Conservation (phyloP, 1,284 basidiomycete genomes). For the Ceratobasidium sp. region DNA sequence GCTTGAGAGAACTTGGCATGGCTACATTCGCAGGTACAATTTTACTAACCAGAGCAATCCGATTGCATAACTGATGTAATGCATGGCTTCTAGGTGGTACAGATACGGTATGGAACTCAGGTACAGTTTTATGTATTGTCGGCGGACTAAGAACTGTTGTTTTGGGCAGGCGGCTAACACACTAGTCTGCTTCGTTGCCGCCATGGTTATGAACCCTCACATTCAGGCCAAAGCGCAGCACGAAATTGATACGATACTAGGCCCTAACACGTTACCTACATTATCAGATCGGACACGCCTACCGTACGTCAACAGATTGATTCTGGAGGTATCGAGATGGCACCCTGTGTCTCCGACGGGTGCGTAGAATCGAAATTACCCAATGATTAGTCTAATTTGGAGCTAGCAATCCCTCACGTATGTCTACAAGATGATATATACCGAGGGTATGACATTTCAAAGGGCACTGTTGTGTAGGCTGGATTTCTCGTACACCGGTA, state of each 20-base stretch:
- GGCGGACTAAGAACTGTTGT: not conserved
- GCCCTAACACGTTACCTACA: slow-evolving; percentile 48
- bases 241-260: slow-evolving; percentile 51
- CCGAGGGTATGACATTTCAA: not conserved
- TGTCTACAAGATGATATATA: slow-evolving; percentile 23
- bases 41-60: not conserved
- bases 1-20: slow-evolving; percentile 13
- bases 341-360: slow-evolving; percentile 17
- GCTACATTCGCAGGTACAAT: slow-evolving; percentile 8
- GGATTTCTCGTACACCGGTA: not conserved
- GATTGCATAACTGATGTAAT: not conserved
- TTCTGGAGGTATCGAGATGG: slow-evolving; percentile 28
- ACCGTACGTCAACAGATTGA: slow-evolving; percentile 48
- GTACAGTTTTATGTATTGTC: not conserved
- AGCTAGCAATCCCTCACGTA: slow-evolving; percentile 7
- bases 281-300: slow-evolving; percentile 48
- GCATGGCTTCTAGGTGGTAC: slow-evolving; percentile 4
- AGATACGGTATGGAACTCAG: not conserved
- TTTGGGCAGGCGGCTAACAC: not conserved
- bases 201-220: slow-evolving; percentile 49
- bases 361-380: not conserved
- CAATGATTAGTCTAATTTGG: not conserved
- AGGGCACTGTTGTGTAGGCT: slow-evolving; percentile 20
- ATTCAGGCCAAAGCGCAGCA: slow-evolving; percentile 49
- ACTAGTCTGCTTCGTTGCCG: slow-evolving; percentile 41